Conservation (phyloP, 2,329 filamentous ascomycete species). For the Neoarthrinium moseri region DNA sequence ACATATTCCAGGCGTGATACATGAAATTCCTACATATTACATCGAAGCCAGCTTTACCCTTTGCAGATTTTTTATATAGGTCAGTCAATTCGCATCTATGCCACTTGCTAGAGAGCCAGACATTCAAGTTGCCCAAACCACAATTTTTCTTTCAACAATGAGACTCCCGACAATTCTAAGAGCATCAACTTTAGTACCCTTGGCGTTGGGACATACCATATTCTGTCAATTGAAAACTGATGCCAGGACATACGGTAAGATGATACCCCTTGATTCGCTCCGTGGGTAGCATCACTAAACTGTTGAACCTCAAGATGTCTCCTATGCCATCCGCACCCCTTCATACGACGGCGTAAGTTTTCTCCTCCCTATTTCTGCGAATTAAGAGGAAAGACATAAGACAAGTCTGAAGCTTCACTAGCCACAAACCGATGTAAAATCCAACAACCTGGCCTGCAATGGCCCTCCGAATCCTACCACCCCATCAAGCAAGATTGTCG, state of each 20-base stretch:
- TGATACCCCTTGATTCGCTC: background rate
- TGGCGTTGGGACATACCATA: background rate
- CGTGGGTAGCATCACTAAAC: background rate
- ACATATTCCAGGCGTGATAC: too few relatives aligned
- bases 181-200: too few relatives aligned
- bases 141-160: too few relatives aligned
- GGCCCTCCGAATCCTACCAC: conserved; percentile 52
- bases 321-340: background rate
- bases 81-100: too few relatives aligned
- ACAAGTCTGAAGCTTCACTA: background rate
- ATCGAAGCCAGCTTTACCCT: too few relatives aligned
- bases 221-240: background rate
- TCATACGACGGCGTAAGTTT: background rate
- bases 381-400: background rate
- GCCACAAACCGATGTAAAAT: conserved; percentile 41
- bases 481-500: conserved; percentile 47
- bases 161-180: too few relatives aligned
- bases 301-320: background rate
- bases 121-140: too few relatives aligned
- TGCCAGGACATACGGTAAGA: background rate
- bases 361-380: background rate
- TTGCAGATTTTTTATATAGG: too few relatives aligned
- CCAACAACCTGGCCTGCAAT: conserved; percentile 56
- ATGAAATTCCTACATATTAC: too few relatives aligned
- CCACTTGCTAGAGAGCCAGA: too few relatives aligned